A percentile compares a stretch with the other conserved stretches of the same genome.
Evolutionary conservation across 345 rosid species (phyloP).

Genomic region (Nasturtium officinale): DNA sequence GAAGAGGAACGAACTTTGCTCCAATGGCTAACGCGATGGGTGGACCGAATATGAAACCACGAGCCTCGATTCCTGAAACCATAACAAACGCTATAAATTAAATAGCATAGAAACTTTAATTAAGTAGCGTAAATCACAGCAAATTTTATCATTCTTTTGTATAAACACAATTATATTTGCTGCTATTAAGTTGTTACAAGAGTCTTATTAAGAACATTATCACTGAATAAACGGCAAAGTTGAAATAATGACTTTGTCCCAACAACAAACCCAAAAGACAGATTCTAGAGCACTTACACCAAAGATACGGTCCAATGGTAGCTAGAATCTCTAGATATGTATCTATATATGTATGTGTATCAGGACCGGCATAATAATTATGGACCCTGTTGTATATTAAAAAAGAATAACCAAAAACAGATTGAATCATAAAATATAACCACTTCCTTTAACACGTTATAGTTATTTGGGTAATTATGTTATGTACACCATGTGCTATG

Average conservation of each 20-base stretch:
- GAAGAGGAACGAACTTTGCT: slow-evolving; percentile 92
- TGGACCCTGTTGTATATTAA: not conserved
- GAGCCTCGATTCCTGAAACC: slow-evolving; percentile 86
- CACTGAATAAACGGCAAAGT: slow-evolving; percentile 11
- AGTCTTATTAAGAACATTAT: slow-evolving; percentile 3
- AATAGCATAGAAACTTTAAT: not conserved
- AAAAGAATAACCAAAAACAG: not conserved
- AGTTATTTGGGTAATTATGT: not conserved
- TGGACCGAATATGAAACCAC: slow-evolving; percentile 95
- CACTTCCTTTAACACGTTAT: not conserved
- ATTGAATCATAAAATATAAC: not conserved
- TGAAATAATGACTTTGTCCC: slow-evolving; percentile 22
- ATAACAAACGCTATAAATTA: not conserved
- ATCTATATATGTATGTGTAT: not conserved
- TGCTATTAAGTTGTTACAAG: not conserved
- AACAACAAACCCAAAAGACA: slow-evolving; percentile 40
- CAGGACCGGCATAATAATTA: not conserved
- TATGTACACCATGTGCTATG: slow-evolving; percentile 19
- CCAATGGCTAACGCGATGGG: slow-evolving; percentile 97
- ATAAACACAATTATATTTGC: not conserved
- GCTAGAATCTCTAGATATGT: slow-evolving; percentile 20
- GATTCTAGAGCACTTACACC: slow-evolving; percentile 35
- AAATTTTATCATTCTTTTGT: not conserved
- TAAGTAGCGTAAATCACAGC: not conserved
- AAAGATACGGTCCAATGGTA: slow-evolving; percentile 30